Percentiles rank a stretch among this genome's conserved stretches.
Conservation (phyloP, 2,329 filamentous ascomycete genomes). For the Monosporascus sp. region DNA sequence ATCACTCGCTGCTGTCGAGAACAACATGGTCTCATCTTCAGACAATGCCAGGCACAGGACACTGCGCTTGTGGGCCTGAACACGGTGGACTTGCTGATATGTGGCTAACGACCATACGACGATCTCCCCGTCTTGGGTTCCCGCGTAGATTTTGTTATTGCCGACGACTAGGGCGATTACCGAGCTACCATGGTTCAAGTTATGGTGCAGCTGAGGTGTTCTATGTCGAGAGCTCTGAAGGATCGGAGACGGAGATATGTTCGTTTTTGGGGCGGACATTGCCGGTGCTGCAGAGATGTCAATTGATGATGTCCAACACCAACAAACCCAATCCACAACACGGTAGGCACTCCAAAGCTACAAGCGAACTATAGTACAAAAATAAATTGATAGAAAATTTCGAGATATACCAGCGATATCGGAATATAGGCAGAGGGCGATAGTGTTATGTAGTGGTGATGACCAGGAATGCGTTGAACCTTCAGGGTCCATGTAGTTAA, state of each 20-base stretch:
- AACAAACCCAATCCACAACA: not conserved
- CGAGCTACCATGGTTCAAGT: slow-evolving; percentile 69
- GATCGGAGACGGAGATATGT: slow-evolving; percentile 19
- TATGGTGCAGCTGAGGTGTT: slow-evolving; percentile 64
- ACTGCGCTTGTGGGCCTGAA: slow-evolving; percentile 88
- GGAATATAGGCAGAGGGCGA: no score
- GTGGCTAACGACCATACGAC: slow-evolving; percentile 85
- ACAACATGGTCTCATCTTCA: slow-evolving; percentile 67
- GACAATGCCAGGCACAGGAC: slow-evolving; percentile 82
- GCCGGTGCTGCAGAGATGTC: slow-evolving; percentile 6
- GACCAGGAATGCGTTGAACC: no score
- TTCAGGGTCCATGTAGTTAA: no score
- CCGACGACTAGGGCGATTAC: slow-evolving; percentile 81
- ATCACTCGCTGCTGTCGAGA: slow-evolving; percentile 82
- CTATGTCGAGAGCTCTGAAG: slow-evolving; percentile 23
- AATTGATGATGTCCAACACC: slow-evolving; percentile 1
- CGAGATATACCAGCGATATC: no score
- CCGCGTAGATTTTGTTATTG: slow-evolving; percentile 78
- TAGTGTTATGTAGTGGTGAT: no score
- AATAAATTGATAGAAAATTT: no score
- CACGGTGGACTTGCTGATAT: slow-evolving; percentile 71
- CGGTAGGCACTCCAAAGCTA: no score
- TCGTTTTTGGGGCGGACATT: slow-evolving; percentile 17
- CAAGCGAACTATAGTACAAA: no score
- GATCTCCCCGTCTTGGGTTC: slow-evolving; percentile 90